Conservation (phyloP, 768 basidiomycete genomes). For the Hypholoma fasciculare region DNA sequence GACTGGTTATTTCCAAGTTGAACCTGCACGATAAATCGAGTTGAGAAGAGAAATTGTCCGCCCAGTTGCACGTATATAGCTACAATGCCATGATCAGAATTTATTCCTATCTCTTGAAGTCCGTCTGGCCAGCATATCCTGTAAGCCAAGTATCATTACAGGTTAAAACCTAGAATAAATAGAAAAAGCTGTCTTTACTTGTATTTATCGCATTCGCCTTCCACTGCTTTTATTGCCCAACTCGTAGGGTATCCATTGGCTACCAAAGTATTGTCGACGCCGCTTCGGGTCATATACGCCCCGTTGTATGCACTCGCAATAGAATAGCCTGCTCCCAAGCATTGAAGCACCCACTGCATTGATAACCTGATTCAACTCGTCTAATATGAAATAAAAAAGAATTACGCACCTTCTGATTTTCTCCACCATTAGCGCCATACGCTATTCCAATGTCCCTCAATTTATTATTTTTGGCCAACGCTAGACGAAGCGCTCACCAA, state of each 20-base stretch:
- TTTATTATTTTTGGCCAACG: background rate
- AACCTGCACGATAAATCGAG: too few relatives aligned
- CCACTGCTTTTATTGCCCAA: slow-evolving; percentile 26
- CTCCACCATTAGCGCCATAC: slow-evolving; percentile 19
- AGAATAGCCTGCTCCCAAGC: slow-evolving; percentile 30
- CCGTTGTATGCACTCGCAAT: slow-evolving; percentile 25
- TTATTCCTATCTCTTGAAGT: too few relatives aligned
- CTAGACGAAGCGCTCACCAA: slow-evolving; percentile 2
- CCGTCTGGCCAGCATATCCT: too few relatives aligned
- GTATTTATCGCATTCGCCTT: background rate
- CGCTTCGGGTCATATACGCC: slow-evolving; percentile 27
- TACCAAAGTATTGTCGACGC: slow-evolving; percentile 20
- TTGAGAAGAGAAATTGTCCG: too few relatives aligned
- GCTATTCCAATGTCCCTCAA: background rate
- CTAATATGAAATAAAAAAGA: background rate
- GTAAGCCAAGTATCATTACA: too few relatives aligned
- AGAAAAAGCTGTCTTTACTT: too few relatives aligned
- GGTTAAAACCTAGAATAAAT: too few relatives aligned
- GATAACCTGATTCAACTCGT: background rate
- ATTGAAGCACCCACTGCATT: slow-evolving; percentile 28
- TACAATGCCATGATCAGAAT: too few relatives aligned
- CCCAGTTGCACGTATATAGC: too few relatives aligned
- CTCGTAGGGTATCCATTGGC: slow-evolving; percentile 30
- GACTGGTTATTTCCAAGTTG: too few relatives aligned
- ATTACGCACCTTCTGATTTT: slow-evolving; percentile 27